phyloP scores from a whole-genome alignment of 2,329 filamentous ascomycete species.

The Arthrinium phaeospermum region DNA sequence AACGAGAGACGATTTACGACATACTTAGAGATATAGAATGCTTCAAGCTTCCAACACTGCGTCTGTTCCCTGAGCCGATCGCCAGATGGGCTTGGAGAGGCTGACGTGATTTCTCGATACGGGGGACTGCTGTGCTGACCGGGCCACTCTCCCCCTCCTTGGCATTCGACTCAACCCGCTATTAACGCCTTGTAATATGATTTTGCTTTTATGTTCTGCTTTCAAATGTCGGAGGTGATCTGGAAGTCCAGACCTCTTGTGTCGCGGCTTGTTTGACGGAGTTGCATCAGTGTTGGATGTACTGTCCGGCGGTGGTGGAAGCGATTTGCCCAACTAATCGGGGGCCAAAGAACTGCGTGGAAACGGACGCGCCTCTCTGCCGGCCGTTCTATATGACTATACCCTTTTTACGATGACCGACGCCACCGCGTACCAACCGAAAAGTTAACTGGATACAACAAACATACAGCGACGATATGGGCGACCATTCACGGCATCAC shows the following conservation, averaged over 20 bases:
- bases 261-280: constrained; percentile 24
- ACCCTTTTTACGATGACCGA: constrained; percentile 39
- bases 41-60: constrained; percentile 28
- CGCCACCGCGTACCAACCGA: constrained; percentile 26
- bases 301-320: constrained; percentile 24
- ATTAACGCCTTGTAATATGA: constrained; percentile 42
- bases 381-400: constrained; percentile 29
- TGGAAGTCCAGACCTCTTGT: constrained; percentile 17
- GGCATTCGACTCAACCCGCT: constrained; percentile 21
- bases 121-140: constrained; percentile 3
- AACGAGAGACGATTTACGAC: constrained; percentile 45
- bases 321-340: neutral
- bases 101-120: neutral
- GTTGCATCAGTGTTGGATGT: constrained; percentile 24
- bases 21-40: constrained; percentile 40
- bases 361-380: neutral
- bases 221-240: constrained; percentile 29
- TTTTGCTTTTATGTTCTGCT: constrained; percentile 28
- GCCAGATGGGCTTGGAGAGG: constrained; percentile 4
- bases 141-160: constrained; percentile 9
- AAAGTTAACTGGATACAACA: constrained; percentile 41
- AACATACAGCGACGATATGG: constrained; percentile 43
- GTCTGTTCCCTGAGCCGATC: constrained; percentile 10
- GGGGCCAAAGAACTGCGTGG: neutral
- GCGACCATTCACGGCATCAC: constrained; percentile 45